Base-by-base conservation (phyloP, 2,329 filamentous ascomycete genomes). In the Apiospora koreana region DNA sequence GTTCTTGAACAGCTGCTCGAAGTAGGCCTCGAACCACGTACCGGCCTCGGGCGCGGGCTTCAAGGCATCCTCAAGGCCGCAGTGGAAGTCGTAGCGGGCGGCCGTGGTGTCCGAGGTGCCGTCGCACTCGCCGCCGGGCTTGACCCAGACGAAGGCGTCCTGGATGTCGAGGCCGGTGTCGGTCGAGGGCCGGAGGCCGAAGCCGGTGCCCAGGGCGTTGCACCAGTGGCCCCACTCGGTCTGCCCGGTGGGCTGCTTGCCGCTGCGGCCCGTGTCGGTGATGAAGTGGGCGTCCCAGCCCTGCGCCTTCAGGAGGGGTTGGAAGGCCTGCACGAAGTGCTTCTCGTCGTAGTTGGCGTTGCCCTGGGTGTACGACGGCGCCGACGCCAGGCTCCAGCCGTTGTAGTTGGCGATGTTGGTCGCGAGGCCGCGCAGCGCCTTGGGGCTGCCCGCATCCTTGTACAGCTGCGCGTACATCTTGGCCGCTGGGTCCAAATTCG, bases 21-120 rank as follows among this genome's bases (percentile, higher is more conserved):
- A 88, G 81, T 89, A 89, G 21, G 83, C 86, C 79, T 89, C 81
- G 80, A 92, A 92, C 91, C 91, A 94, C 10, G 84, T 81, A 41
- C 92, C 91, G 12, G 92, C 91, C 80, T 93, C 89, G 41, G 91
- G 91, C 1, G 91, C 90, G 1, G 91, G 91, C 79, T 88, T 79
- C 50, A 92, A 81, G 1, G 90, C 81, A 74, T 87, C 85, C 1
- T 80, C 72, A 10, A 83, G 80, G 38, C 88, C 88, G 72, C 89
- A 91, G 79, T 88, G 81, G 65, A 70, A 77, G 78, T 88, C 86
- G 77, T 87, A 89, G 67, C 86, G 83, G 6, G 76, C 68, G 10
- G 86, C 81, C 38, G 74, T 79, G n/a, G 78, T 80, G 69, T 85
- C 75, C 43, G 82, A 84, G 25, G 80, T 81, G 45, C 80, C 80